Percentiles rank a stretch among this genome's conserved stretches.
Evolutionary conservation across 371 early-diverging fungal species (phyloP).

Genomic region (Rhizopus arrhizus): DNA sequence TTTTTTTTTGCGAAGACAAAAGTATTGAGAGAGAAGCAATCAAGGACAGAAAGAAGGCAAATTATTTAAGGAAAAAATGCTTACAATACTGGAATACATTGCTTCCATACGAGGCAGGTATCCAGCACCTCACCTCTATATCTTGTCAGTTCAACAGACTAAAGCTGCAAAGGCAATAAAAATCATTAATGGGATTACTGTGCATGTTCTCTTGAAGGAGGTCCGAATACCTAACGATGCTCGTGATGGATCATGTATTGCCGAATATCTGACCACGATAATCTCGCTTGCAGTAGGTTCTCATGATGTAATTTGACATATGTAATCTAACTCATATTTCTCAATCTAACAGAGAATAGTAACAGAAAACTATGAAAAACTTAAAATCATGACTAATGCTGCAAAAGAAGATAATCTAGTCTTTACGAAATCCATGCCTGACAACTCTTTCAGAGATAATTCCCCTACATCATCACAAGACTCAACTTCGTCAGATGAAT

Average conservation of each 20-base stretch:
- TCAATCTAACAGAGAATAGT: background rate
- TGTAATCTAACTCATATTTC: background rate
- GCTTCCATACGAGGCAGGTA: slow-evolving; percentile 1
- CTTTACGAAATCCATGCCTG: background rate
- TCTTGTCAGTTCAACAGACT: slow-evolving; percentile 5
- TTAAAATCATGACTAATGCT: background rate
- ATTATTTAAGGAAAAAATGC: background rate
- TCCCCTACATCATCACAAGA: background rate
- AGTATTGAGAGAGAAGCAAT: background rate
- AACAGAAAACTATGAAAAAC: slow-evolving; percentile 2
- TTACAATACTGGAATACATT: slow-evolving; percentile 4
- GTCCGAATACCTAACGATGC: slow-evolving; percentile 2
- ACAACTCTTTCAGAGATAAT: background rate
- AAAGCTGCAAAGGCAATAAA: slow-evolving; percentile 1
- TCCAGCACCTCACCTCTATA: slow-evolving; percentile 3
- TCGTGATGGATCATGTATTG: background rate
- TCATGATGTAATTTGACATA: background rate
- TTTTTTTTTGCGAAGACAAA: slow-evolving; percentile 5
- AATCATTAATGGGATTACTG: slow-evolving; percentile 4
- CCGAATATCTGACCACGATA: slow-evolving; percentile 2
- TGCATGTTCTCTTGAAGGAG: slow-evolving; percentile 1
- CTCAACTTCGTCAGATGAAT: slow-evolving; percentile 2
- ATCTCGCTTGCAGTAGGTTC: background rate
- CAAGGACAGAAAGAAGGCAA: slow-evolving; percentile 6
- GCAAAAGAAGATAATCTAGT: slow-evolving; percentile 5